phyloP scores from a whole-genome alignment of 805 yeast genomes.

The Torulaspora quercuum region DNA sequence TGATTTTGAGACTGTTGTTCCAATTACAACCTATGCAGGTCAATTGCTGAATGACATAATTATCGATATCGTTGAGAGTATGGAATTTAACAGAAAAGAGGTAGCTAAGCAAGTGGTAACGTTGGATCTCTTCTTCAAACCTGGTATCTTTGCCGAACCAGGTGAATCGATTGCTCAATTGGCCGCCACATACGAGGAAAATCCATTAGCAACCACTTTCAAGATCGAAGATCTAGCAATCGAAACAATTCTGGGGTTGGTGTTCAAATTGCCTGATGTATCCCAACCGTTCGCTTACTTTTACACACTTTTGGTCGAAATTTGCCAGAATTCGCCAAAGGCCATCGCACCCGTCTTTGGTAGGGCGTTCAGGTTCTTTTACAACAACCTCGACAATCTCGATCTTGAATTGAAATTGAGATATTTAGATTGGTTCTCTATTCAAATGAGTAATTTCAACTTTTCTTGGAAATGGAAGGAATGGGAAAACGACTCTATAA shows the following conservation, averaged over 20 bases:
- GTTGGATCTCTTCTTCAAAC: conserved; percentile 66
- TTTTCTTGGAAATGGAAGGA: conserved; percentile 98
- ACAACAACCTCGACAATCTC: conserved; percentile 57
- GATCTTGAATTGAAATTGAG: conserved; percentile 75
- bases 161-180: conserved; percentile 77
- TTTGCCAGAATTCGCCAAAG: conserved; percentile 75
- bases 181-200: conserved; percentile 41
- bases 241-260: conserved; percentile 73
- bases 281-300: conserved; percentile 72
- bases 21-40: conserved; percentile 48
- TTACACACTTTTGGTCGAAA: conserved; percentile 78
- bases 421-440: conserved; percentile 85
- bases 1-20: conserved; percentile 65
- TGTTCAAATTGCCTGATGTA: conserved; percentile 69
- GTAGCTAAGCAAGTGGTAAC: conserved; percentile 79
- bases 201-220: conserved; percentile 60
- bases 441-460: conserved; percentile 88
- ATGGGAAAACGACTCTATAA: conserved; percentile 67
- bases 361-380: conserved; percentile 81
- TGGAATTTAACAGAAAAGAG: conserved; percentile 86
- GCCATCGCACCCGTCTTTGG: conserved; percentile 95
- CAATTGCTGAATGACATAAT: conserved; percentile 71
- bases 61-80: conserved; percentile 67
- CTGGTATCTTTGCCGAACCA: conserved; percentile 61
- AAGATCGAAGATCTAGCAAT: conserved; percentile 88